Base-by-base conservation (phyloP, 2,329 filamentous ascomycete species). In the Diplodia sapinea region DNA sequence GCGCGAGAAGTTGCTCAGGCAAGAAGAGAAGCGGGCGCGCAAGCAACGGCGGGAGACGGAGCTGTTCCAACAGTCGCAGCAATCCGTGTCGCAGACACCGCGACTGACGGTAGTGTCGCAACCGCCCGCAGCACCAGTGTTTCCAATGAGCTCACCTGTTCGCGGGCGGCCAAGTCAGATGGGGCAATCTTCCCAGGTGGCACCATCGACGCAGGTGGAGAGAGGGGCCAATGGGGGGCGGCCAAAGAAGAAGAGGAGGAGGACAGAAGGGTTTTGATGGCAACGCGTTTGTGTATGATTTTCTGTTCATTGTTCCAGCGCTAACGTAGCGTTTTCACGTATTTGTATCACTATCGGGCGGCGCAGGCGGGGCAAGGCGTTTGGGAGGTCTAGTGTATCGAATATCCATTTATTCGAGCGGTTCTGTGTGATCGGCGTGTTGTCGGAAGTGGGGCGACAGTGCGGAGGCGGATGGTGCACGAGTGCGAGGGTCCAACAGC, bases 41-140 rank as follows among this genome's bases (percentile, higher is more conserved):
- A 74, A 79, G 15, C 80, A 83, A 70, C 74, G 75, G 23, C 75
- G 78, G 8, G 80, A 83, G 64, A 71, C 75, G 65, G 77, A 72
- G 36, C 43, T 56, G 11, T 57, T 52, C 26, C 47, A 62, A 23
- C 55, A 62, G 47, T 52, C 62, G 3, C 57, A 64, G 31, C 59
- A 65, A 29, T 57, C 55, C 4, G 55, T 29, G 20, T 66, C 57
- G 8, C 66, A 70, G 43, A 59, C 56, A 17, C 38, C 56, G 4
- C 23, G 50, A 9, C 13, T 76, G 50, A 43, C 73, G 17, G 56
- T 59, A 3, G 57, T 62, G 26, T 62, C 57, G 26, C 57, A 50
- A 29, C 57, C 57, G 23, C 2, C 8, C 20, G 8, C 67, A 72
- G n/a, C 43, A 23, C 54, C 50, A 29, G 6, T 55, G 72, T 17